Conservation (phyloP, 1,284 basidiomycete genomes). For the Hemileia vastatrix region DNA sequence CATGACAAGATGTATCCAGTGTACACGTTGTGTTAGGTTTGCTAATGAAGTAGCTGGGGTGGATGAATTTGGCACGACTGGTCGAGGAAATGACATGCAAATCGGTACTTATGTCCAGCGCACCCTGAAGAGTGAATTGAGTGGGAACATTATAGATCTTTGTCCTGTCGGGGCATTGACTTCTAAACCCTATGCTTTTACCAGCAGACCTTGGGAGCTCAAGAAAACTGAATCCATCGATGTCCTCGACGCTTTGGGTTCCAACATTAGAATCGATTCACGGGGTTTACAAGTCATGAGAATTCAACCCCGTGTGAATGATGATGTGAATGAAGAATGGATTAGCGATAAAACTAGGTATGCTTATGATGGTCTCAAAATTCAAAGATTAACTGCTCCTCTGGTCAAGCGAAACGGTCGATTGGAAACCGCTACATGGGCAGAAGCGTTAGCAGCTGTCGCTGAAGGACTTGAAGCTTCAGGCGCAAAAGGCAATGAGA, state of each 20-base stretch:
- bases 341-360: conserved; percentile 98
- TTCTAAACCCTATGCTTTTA: conserved; percentile 95
- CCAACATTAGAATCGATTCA: conserved; percentile 94
- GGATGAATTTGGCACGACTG: conserved; percentile 91
- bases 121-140: conserved; percentile 93
- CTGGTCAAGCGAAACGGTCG: conserved; percentile 83
- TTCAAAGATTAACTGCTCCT: conserved; percentile 89
- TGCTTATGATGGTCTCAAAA: conserved; percentile 88
- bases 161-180: conserved; percentile 94
- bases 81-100: conserved; percentile 95
- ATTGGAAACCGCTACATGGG: conserved; percentile 86
- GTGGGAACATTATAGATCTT: conserved; percentile 92
- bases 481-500: conserved; percentile 86
- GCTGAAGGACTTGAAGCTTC: conserved; percentile 66
- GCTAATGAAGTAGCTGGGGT: conserved; percentile 98
- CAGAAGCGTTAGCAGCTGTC: conserved; percentile 73
- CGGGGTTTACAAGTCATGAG: conserved; percentile 95
- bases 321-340: conserved; percentile 99
- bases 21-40: conserved; percentile 96
- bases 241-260: conserved; percentile 95
- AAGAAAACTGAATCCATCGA: conserved; percentile 97
- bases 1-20: conserved; percentile 99
- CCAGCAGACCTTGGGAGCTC: conserved; percentile 94
- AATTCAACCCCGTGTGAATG: conserved; percentile 88
- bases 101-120: conserved; percentile 98